Conservation (phyloP, 495 filamentous ascomycete species). For the Penicillium paxilli region DNA sequence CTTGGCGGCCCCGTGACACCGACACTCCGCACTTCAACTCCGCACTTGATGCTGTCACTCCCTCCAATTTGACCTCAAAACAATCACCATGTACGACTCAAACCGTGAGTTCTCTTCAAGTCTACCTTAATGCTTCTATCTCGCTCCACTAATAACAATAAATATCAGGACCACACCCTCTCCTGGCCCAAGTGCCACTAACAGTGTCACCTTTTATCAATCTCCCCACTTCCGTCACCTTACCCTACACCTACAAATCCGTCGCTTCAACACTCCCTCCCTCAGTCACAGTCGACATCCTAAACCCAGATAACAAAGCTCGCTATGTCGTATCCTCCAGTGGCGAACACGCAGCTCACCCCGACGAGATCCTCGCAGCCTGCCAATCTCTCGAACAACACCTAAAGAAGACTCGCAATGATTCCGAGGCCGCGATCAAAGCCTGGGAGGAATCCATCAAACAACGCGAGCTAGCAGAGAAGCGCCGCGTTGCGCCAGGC, state of each 20-base stretch:
- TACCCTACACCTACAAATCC: slow-evolving; percentile 92
- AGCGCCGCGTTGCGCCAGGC: slow-evolving; percentile 84
- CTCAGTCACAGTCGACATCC: slow-evolving; percentile 60
- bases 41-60: not conserved
- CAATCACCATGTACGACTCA: slow-evolving; percentile 42
- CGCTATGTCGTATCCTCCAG: slow-evolving; percentile 72
- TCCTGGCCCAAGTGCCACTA: slow-evolving; percentile 88
- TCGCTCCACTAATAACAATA: not conserved
- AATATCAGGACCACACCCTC: slow-evolving; percentile 69
- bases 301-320: slow-evolving; percentile 43
- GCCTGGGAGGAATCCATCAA: slow-evolving; percentile 70
- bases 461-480: slow-evolving; percentile 85
- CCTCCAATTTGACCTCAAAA: not conserved
- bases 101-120: slow-evolving; percentile 33
- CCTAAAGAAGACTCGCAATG: slow-evolving; percentile 59
- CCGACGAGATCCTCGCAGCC: slow-evolving; percentile 77
- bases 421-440: slow-evolving; percentile 63
- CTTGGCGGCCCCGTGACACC: not conserved
- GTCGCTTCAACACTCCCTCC: slow-evolving; percentile 84
- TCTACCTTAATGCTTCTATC: not conserved
- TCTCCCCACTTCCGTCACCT: slow-evolving; percentile 84
- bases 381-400: slow-evolving; percentile 77
- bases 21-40: not conserved
- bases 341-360: slow-evolving; percentile 75
- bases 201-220: slow-evolving; percentile 93